Evolutionary conservation across 2,329 filamentous ascomycete species (phyloP), one percentile per base, ranked within the genome.

Genomic region (Bipolaris gigantea): DNA sequence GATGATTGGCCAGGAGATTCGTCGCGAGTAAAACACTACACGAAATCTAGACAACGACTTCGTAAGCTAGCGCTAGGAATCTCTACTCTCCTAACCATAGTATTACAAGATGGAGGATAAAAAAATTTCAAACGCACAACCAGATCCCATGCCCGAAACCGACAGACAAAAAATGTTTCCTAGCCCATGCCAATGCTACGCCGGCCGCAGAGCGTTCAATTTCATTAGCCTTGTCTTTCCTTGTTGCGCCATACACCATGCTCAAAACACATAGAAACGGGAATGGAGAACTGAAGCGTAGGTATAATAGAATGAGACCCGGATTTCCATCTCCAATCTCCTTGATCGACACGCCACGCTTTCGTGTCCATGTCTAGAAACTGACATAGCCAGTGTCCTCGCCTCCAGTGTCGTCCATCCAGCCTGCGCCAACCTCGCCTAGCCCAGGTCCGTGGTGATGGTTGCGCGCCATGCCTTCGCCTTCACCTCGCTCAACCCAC

Each of bases 401-500:
- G n/a, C 60, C 60, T 7, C 67, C 67, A 10, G 65, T 58, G 13
- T 64, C 66, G 23, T 75, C 72, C 59, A 71, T 65, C 73, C 72
- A 75, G 2, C 66, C 73, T 1, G 57, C 55, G 2, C 69, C 71
- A 2, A 64, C 63, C 21, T 65, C 71, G 15, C 68, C 64, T 19
- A 72, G 57, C 5, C 74, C 73, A 7, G 70, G 67, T n/a, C 70
- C 67, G 41, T 71, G 63, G 32, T 66, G 58, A 25, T 65, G 60
- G 51, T 66, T 61, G 41, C 67, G 67, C 27, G 69, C 59, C 70
- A 74, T 72, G 21, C 75, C 71, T 48, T 76, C 71, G 18, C 75
- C 73, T 48, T 78, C 74, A 30, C 76, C 75, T 30, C 76, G 66
- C 61, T 78, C 74, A 4, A 76, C 74, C 72, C 74, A 77, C 23